phyloP scores from a whole-genome alignment of 2,329 filamentous ascomycete genomes.

The Pleoardoris graminearum region DNA sequence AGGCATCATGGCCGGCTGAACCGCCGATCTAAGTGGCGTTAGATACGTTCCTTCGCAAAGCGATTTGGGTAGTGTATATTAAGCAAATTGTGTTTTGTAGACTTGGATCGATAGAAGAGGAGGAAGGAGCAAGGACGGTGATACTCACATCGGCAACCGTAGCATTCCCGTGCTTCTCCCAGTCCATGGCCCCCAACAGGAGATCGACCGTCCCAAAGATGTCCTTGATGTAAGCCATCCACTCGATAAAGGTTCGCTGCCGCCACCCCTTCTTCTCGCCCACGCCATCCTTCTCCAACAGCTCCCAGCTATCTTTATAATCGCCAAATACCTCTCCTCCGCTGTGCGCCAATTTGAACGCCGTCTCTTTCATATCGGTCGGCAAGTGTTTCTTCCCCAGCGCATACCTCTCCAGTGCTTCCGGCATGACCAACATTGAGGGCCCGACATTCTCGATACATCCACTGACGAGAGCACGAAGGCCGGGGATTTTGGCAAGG shows the following conservation, averaged over 20 bases:
- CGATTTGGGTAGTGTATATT: too few relatives aligned
- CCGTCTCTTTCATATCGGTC: slow-evolving; percentile 29
- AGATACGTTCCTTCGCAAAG: too few relatives aligned
- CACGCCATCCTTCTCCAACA: slow-evolving; percentile 38
- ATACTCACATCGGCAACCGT: slow-evolving; percentile 32
- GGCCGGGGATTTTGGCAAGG: slow-evolving; percentile 28
- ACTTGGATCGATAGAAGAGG: background rate
- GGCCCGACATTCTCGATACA: slow-evolving; percentile 30
- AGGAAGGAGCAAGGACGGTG: background rate
- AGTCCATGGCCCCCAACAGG: slow-evolving; percentile 31
- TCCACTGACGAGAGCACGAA: slow-evolving; percentile 31
- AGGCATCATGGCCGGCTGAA: slow-evolving; percentile 38
- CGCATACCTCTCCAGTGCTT: slow-evolving; percentile 32
- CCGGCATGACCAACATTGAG: slow-evolving; percentile 34
- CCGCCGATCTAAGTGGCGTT: slow-evolving; percentile 27
- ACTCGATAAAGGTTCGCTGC: slow-evolving; percentile 35
- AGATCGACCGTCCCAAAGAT: slow-evolving; percentile 34
- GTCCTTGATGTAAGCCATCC: slow-evolving; percentile 42
- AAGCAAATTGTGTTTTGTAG: background rate
- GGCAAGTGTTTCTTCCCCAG: slow-evolving; percentile 29
- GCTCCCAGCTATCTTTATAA: slow-evolving; percentile 31
- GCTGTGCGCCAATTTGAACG: slow-evolving; percentile 35
- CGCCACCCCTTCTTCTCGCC: slow-evolving; percentile 37
- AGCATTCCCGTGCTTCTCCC: slow-evolving; percentile 27
- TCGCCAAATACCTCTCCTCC: slow-evolving; percentile 28